Conservation (phyloP, 768 basidiomycete species). For the Porphyrellus cyaneotinctus region DNA sequence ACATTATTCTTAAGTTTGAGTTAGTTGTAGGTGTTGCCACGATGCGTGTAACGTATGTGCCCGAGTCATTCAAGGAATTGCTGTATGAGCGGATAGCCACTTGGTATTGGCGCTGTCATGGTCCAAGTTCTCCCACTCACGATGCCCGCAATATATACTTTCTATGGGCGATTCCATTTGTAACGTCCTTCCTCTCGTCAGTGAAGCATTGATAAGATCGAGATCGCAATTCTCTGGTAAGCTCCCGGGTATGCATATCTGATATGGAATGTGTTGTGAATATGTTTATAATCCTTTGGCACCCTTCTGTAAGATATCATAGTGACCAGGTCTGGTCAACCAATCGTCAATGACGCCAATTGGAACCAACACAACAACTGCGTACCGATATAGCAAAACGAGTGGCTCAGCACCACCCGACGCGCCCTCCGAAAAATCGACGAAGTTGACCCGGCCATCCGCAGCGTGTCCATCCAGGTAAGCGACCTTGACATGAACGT, state of each 20-base stretch:
- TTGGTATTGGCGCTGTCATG: too few relatives aligned
- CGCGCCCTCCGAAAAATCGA: slow-evolving; percentile 53
- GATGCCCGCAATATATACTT: too few relatives aligned
- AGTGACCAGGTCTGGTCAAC: slow-evolving; percentile 72
- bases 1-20: slow-evolving; percentile 3
- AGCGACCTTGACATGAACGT: slow-evolving; percentile 66
- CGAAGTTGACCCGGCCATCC: slow-evolving; percentile 58
- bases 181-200: too few relatives aligned
- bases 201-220: too few relatives aligned
- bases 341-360: background rate
- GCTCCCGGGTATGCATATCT: background rate
- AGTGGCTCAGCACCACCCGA: slow-evolving; percentile 49
- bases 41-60: background rate
- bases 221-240: background rate
- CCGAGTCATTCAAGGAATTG: background rate
- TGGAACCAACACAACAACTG: background rate
- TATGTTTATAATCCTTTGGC: background rate
- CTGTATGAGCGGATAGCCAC: too few relatives aligned
- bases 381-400: slow-evolving; percentile 72
- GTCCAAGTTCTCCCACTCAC: too few relatives aligned
- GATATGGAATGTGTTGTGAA: slow-evolving; percentile 9
- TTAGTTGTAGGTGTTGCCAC: background rate
- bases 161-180: too few relatives aligned
- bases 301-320: slow-evolving; percentile 54
- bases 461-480: slow-evolving; percentile 69